phyloP scores from a whole-genome alignment of 2,329 filamentous ascomycete genomes.

The Trichoderma lentiforme region DNA sequence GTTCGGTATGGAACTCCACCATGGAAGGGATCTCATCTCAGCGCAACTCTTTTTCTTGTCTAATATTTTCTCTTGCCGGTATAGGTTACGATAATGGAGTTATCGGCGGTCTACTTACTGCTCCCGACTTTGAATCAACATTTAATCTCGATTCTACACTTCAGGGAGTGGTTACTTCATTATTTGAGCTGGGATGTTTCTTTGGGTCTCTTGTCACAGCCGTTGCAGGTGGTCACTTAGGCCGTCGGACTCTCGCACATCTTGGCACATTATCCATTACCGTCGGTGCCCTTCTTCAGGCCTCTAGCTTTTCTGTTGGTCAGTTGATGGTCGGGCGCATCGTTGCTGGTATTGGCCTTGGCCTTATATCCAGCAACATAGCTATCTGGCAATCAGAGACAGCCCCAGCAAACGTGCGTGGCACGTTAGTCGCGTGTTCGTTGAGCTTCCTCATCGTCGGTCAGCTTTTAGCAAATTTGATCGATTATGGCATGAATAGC shows the following conservation, averaged over 20 bases:
- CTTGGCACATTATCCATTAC: conserved; percentile 43
- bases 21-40: background rate
- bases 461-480: conserved; percentile 45
- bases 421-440: conserved; percentile 25
- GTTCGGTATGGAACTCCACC: background rate
- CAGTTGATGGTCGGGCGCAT: conserved; percentile 46
- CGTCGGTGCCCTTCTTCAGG: conserved; percentile 44
- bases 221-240: conserved; percentile 42
- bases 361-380: background rate
- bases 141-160: conserved; percentile 8
- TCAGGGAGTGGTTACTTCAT: conserved; percentile 7
- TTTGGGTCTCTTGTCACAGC: conserved; percentile 24
- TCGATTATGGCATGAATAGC: conserved; percentile 32
- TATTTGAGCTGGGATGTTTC: conserved; percentile 12
- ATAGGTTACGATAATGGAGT: conserved; percentile 8
- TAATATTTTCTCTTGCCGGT: background rate
- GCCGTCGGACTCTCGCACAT: conserved; percentile 42
- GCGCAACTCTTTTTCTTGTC: background rate
- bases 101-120: conserved; percentile 4
- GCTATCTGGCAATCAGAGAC: conserved; percentile 38
- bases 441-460: conserved; percentile 40
- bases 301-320: conserved; percentile 39
- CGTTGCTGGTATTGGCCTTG: conserved; percentile 37
- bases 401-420: conserved; percentile 3
- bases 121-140: conserved; percentile 7